Percentiles rank a stretch among this genome's conserved stretches.
Conservation (phyloP, 2,329 filamentous ascomycete species). For the Lachnellula suecica region DNA sequence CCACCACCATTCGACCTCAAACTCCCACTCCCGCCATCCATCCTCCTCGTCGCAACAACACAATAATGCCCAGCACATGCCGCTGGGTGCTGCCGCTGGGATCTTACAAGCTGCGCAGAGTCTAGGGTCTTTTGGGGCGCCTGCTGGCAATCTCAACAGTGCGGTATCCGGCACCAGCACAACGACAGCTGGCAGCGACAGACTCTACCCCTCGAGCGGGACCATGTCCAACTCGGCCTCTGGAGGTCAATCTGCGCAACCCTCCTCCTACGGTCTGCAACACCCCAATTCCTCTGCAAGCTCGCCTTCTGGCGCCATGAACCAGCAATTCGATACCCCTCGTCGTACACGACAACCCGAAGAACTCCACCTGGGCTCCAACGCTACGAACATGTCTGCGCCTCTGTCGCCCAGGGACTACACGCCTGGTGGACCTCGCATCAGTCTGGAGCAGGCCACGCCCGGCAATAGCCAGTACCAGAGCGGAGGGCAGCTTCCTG, state of each 20-base stretch:
- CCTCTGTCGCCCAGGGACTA: slow-evolving; percentile 43
- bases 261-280: slow-evolving; percentile 22
- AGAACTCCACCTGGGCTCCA: slow-evolving; percentile 52
- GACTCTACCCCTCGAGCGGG: slow-evolving; percentile 38
- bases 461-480: slow-evolving; percentile 47
- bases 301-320: slow-evolving; percentile 35
- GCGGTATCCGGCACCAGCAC: slow-evolving; percentile 11
- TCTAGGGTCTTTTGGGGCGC: slow-evolving; percentile 30
- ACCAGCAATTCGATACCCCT: slow-evolving; percentile 48
- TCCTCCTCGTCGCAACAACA: slow-evolving; percentile 21
- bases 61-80: slow-evolving; percentile 22
- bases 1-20: slow-evolving; percentile 16
- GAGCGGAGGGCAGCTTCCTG: slow-evolving; percentile 49
- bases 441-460: slow-evolving; percentile 59
- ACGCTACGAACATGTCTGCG: slow-evolving; percentile 32
- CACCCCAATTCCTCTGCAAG: slow-evolving; percentile 21
- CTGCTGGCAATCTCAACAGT: slow-evolving; percentile 23
- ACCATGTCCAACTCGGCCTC: slow-evolving; percentile 32
- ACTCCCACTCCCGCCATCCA: slow-evolving; percentile 1
- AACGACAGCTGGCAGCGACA: slow-evolving; percentile 41
- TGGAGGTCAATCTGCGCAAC: slow-evolving; percentile 33
- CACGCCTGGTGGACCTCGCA: slow-evolving; percentile 46
- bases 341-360: slow-evolving; percentile 51
- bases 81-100: slow-evolving; percentile 23
- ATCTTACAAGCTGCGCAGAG: slow-evolving; percentile 30